These are phyloP conservation scores for Yamadazyma taylorii DNA, from an alignment of 1,139 yeast genomes.

Conservation along the genomic window DNA sequence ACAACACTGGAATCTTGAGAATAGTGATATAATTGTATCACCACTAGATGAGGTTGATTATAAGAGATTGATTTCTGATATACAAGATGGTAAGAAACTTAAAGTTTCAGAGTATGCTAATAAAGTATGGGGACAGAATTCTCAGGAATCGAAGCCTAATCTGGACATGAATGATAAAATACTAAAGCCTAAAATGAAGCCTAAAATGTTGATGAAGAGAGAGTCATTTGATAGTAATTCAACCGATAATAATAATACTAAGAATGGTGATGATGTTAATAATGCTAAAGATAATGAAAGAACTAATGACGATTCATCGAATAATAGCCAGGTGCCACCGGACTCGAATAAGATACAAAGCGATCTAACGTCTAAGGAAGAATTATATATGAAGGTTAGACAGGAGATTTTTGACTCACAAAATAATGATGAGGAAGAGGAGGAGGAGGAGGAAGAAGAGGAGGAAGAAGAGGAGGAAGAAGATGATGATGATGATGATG, in stretches of 20 bases:
- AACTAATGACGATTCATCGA: no score
- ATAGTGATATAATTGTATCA: slow-evolving; percentile 29
- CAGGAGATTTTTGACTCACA: slow-evolving; percentile 41
- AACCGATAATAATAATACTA: neutral
- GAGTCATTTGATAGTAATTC: neutral
- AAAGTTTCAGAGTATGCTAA: neutral
- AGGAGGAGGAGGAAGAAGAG: slow-evolving; percentile 26
- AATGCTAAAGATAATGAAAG: slow-evolving; percentile 10
- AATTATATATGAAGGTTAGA: slow-evolving; percentile 43
- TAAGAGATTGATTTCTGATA: slow-evolving; percentile 1
- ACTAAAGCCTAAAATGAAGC: slow-evolving; percentile 5
- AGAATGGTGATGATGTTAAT: slow-evolving; percentile 14
- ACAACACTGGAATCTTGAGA: slow-evolving; percentile 28
- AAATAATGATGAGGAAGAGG: slow-evolving; percentile 27
- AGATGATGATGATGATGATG: slow-evolving; percentile 7
- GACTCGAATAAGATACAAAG: slow-evolving; percentile 18
- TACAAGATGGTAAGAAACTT: slow-evolving; percentile 1
- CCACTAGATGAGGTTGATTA: slow-evolving; percentile 21
- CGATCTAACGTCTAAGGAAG: slow-evolving; percentile 35
- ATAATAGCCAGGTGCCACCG: neutral
- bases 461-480: slow-evolving; percentile 18
- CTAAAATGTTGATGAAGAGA: slow-evolving; percentile 4
- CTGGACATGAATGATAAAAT: no score
- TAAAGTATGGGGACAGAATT: neutral
- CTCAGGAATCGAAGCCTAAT: neutral